Evolutionary conservation across 2,329 filamentous ascomycete genomes (phyloP).

Genomic region (Pestalotiopsis sp.): DNA sequence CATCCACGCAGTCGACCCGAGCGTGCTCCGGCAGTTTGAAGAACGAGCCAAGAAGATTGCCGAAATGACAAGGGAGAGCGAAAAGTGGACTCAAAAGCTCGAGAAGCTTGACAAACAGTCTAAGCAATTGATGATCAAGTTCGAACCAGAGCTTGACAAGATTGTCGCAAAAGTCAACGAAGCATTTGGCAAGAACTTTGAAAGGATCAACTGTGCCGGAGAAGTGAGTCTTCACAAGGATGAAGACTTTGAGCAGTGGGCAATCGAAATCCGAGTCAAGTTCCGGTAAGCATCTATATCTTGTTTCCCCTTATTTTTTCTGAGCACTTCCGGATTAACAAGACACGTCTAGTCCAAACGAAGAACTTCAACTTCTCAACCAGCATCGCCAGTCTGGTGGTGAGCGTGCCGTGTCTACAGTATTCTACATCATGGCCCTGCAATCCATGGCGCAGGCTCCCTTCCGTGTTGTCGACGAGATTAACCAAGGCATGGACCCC

Average conservation of each 20-base stretch:
- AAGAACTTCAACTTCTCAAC: constrained; percentile 81
- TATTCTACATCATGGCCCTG: constrained; percentile 98
- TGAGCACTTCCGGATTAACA: background rate
- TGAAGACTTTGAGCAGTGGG: constrained; percentile 92
- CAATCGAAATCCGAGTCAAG: constrained; percentile 90
- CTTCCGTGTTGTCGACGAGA: constrained; percentile 98
- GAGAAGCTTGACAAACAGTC: constrained; percentile 61
- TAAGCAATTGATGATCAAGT: constrained; percentile 65
- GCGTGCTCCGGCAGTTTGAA: constrained; percentile 77
- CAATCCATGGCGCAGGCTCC: constrained; percentile 92
- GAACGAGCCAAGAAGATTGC: constrained; percentile 71
- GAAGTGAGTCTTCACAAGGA: constrained; percentile 88
- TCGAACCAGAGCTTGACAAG: constrained; percentile 82
- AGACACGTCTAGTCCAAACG: constrained; percentile 64
- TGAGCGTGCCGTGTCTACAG: constrained; percentile 93
- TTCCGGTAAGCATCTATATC: constrained; percentile 67
- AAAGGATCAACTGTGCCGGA: constrained; percentile 90
- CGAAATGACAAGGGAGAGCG: constrained; percentile 58
- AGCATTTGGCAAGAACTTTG: constrained; percentile 91
- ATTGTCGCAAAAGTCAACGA: constrained; percentile 82
- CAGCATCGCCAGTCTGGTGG: constrained; percentile 94
- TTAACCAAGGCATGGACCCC: constrained; percentile 99
- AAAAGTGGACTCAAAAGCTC: constrained; percentile 56
- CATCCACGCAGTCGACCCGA: constrained; percentile 76
- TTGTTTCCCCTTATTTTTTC: background rate